Base-by-base conservation (phyloP, 495 filamentous ascomycete species). In the Tuber borchii region DNA sequence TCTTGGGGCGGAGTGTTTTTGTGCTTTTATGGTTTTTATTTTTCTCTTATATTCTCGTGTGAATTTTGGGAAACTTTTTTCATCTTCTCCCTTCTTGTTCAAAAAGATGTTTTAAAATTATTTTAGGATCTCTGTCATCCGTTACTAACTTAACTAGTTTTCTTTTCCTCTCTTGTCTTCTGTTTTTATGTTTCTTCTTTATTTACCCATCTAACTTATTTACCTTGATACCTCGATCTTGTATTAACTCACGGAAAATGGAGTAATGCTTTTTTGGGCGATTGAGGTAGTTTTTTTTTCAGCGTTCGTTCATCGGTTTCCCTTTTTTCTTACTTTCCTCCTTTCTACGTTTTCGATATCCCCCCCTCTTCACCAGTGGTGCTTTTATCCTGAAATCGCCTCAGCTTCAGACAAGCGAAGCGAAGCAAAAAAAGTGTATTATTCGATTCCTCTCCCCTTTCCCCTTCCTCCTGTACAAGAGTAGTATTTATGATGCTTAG, bases 41-140 rank as follows among this genome's bases (percentile, higher is more conserved):
- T 80, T 69, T 72, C 72, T 70, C 45, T 78, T 72, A 65, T 73
- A 77, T 80, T 76, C 45, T 69, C 51, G 42, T 46, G 46, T 65
- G 22, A 65, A 56, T 73, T 73, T 61, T 77, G 80, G 75, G 76
- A 71, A 81, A 68, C 71, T 78, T 81, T 70, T 80, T 80, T 45
- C 40, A 73, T 19, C 71, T 79, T 80, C 77, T 80, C 77, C 76
- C 75, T 80, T 80, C 77, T 80, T 80, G 77, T 80, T 80, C 81
- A 80, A 80, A 81, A 79, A 77, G 74, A 70, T 74, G 39, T 80
- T 73, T 65, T 51, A 74, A 77, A 81, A 73, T 70, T 43, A 43
- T 73, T 79, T 70, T 70, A 61, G 78, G 78, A 65, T 65, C 72
- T 31, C 78, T 73, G 70, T 34, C 56, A 65, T 65, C 56, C 46